A percentile compares a stretch with the other conserved stretches of the same genome.
Conservation (phyloP, 202 grass and related monocot genomes). For the Cymbopogon flexuosus region DNA sequence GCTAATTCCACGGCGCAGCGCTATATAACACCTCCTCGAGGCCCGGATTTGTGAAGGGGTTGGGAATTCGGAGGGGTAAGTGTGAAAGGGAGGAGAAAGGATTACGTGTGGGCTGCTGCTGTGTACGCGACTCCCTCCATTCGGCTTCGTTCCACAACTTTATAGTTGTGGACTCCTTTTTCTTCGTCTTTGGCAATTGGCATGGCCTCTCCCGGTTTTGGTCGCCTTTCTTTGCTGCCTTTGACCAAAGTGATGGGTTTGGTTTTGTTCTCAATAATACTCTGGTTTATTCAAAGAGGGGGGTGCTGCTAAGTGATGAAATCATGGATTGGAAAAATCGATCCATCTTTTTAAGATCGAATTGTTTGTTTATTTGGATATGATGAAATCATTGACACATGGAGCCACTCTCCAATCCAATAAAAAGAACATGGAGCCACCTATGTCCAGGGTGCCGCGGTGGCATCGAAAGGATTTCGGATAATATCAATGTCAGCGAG, state of each 20-base stretch:
- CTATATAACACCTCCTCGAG: neutral
- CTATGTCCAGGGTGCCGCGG: neutral
- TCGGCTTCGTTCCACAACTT: slow-evolving; percentile 2
- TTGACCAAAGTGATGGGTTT: slow-evolving; percentile 40
- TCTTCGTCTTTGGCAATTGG: slow-evolving; percentile 13
- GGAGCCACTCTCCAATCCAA: neutral
- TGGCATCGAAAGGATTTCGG: neutral
- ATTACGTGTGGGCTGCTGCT: slow-evolving; percentile 26
- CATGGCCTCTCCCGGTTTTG: neutral
- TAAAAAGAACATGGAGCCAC: neutral
- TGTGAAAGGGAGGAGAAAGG: slow-evolving; percentile 12
- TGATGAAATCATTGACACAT: neutral
- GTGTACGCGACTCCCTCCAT: neutral
- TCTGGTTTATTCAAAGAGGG: slow-evolving; percentile 16
- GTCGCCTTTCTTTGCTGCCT: slow-evolving; percentile 10
- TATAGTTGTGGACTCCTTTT: slow-evolving; percentile 23
- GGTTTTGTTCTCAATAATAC: slow-evolving; percentile 6
- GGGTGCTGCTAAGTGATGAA: neutral
- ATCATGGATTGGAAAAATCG: neutral
- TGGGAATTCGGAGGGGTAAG: neutral
- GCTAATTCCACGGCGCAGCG: neutral
- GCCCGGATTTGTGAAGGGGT: accelerated
- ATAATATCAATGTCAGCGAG: neutral
- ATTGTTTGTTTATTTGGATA: neutral
- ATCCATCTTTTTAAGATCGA: neutral